Evolutionary conservation across 73 alveolate genomes (phyloP).

Genomic region (Tetrahymena borealis): DNA sequence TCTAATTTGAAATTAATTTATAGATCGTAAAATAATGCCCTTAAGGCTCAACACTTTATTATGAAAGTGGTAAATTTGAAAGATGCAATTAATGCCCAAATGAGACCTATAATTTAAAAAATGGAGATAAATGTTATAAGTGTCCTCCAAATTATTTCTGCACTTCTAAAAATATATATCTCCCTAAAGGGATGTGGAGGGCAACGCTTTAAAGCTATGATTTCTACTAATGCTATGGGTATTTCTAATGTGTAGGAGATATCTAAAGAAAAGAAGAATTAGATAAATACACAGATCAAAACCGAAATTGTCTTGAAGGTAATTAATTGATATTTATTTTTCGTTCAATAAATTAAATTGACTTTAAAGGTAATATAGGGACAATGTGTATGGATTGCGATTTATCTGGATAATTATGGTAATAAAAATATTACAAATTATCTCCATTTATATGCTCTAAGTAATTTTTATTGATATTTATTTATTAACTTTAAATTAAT

Average conservation of each 20-base stretch:
- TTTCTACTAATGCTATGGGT: background rate
- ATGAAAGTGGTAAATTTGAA: background rate
- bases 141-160: background rate
- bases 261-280: background rate
- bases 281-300: background rate
- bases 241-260: background rate
- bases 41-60: background rate
- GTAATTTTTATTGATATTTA: background rate
- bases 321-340: background rate
- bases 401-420: background rate
- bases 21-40: background rate
- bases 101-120: background rate
- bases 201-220: background rate
- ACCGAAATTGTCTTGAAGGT: background rate
- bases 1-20: background rate
- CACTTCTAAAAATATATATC: background rate
- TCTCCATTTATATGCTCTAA: background rate
- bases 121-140: background rate
- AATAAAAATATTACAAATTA: background rate
- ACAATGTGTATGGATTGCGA: background rate
- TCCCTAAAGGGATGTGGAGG: background rate
- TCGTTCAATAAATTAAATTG: background rate
- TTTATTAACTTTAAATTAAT: background rate
- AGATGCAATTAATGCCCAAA: background rate
- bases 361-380: background rate